A percentile compares a stretch with the other conserved stretches of the same genome.
Conservation (phyloP, 2,329 filamentous ascomycete species). For the Tolypocladium ovalisporum region DNA sequence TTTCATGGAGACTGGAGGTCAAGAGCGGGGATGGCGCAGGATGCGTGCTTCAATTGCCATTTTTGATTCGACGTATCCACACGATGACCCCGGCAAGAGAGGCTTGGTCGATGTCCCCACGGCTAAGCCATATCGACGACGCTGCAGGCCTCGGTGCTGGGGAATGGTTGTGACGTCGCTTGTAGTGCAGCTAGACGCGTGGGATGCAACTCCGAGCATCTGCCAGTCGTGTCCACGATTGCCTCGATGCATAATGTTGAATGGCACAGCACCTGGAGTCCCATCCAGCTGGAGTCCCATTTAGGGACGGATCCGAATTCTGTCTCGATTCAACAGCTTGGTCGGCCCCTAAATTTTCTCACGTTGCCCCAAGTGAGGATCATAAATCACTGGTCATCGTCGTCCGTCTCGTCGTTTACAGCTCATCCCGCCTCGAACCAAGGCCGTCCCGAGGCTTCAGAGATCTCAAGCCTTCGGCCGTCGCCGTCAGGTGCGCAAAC, state of each 20-base stretch:
- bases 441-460: not conserved
- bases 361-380: not conserved
- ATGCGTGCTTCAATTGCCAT: not conserved
- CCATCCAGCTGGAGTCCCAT: not conserved
- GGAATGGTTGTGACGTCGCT: not conserved
- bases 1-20: not conserved
- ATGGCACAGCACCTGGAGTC: not conserved
- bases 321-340: not conserved
- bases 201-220: not conserved
- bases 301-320: not conserved
- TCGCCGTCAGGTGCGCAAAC: conserved; percentile 29
- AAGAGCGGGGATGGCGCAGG: not conserved
- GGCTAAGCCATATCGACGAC: not conserved
- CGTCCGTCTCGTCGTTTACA: not conserved
- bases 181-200: too few species aligned
- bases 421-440: not conserved
- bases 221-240: not conserved
- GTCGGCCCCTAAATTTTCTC: not conserved
- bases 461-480: conserved; percentile 8
- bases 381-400: not conserved
- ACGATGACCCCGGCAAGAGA: not conserved
- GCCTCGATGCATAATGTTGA: not conserved
- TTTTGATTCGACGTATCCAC: not conserved
- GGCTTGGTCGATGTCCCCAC: not conserved
- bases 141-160: not conserved